Evolutionary conservation across 2,329 filamentous ascomycete species (phyloP).

Genomic region (Ophioceras dolichostomum): DNA sequence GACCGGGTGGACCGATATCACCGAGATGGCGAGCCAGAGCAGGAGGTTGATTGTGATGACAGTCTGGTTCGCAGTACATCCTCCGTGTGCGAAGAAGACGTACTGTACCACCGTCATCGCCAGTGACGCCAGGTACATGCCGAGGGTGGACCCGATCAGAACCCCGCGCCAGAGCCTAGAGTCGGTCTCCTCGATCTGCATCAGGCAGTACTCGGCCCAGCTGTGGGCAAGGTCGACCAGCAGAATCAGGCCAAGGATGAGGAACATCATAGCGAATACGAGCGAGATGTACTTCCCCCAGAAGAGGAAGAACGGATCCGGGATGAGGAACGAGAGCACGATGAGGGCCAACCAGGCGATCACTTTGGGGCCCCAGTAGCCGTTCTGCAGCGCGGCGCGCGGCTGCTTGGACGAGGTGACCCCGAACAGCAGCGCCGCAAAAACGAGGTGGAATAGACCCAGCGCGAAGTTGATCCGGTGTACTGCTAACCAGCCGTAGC

Average conservation of each 20-base stretch:
- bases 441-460: slow-evolving; percentile 80
- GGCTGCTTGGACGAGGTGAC: slow-evolving; percentile 79
- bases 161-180: slow-evolving; percentile 75
- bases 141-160: slow-evolving; percentile 80
- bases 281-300: slow-evolving; percentile 94
- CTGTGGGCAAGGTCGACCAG: slow-evolving; percentile 91
- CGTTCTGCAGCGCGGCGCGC: slow-evolving; percentile 83
- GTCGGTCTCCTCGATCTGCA: slow-evolving; percentile 83
- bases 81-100: slow-evolving; percentile 75
- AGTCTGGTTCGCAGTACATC: slow-evolving; percentile 92
- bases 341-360: slow-evolving; percentile 79
- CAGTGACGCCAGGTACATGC: slow-evolving; percentile 85
- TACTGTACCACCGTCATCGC: slow-evolving; percentile 97
- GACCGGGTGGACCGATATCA: slow-evolving; percentile 77
- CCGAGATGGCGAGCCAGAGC: slow-evolving; percentile 67
- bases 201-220: slow-evolving; percentile 93
- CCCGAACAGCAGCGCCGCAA: slow-evolving; percentile 75
- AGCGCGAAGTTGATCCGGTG: slow-evolving; percentile 97
- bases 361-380: slow-evolving; percentile 97
- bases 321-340: slow-evolving; percentile 89
- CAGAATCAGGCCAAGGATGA: slow-evolving; percentile 82
- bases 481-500: slow-evolving; percentile 91
- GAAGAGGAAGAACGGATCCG: slow-evolving; percentile 85
- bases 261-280: slow-evolving; percentile 79
- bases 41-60: slow-evolving; percentile 91